Base-by-base conservation (phyloP, 2,329 filamentous ascomycete genomes). In the Claviceps quebecensis region DNA sequence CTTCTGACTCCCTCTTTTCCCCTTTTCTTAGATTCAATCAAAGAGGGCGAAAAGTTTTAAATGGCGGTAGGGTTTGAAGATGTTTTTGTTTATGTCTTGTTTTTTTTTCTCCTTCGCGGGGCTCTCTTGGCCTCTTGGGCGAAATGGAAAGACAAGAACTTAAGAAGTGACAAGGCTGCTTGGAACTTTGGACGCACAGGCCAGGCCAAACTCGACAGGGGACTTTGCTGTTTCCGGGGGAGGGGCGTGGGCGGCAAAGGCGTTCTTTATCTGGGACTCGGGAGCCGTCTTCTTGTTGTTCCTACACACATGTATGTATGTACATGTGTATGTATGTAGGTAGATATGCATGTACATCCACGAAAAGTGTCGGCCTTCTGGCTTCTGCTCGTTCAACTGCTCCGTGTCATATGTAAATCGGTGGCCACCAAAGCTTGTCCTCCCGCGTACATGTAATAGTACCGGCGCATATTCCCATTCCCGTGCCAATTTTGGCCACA, bases 261-360 rank as follows among this genome's bases (percentile, higher is more conserved):
- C 19, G 23, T 41, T 46, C 37, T 46, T 50, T 41, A 46, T 41
- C 49, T 50, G 43, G 22, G 2, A 19, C 19, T 19, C 19, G 19
- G 19, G 49, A 26, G 36, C 37, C 22, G 16, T 46, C 37, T 44
- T 50, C 36, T 46, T 50, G 46, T 41, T 50, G 43, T 46, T 41
- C 44, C 17, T 50, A 34, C 29, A 34, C 9, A 26, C 16, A 14
- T 3, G 37, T 3, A 41, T 17, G n/a, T 41, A 41, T 39, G 38
- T 40, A 40, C 37, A 16, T 2, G 6, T 39, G 3, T 17, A 40
- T 40, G 4, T 29, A 34, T 7, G 23, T 26, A 19, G 19, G n/a
- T n/a, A n/a, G n/a, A n/a, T n/a, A 19, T 19, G 19, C 2, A 19
- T 19, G 19, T 2, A 19, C 19, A 19, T 2, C 19, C 19, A 19